A percentile compares a stretch with the other conserved stretches of the same genome.
These are phyloP conservation scores for Notholithocarpus densiflorus DNA, from an alignment of 306 rosid species.

Conservation along the genomic window DNA sequence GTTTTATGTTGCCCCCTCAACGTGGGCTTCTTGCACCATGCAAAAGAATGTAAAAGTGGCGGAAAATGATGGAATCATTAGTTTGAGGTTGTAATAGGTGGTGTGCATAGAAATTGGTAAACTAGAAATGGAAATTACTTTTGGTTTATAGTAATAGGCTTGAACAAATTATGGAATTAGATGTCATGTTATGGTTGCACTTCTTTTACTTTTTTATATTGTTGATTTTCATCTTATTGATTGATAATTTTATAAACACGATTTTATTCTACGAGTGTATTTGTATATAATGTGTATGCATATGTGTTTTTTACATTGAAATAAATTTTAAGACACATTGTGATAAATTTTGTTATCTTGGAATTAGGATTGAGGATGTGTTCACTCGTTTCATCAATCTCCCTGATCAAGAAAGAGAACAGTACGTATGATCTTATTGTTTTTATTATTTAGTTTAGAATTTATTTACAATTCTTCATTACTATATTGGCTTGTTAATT, in stretches of 20 bases:
- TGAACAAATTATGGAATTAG: no score
- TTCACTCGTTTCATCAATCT: slow-evolving; percentile 76
- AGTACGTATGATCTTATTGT: slow-evolving; percentile 32
- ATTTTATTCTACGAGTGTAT: no score
- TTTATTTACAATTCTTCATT: not conserved
- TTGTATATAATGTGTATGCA: no score
- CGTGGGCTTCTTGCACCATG: not conserved
- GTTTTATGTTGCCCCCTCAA: not conserved
- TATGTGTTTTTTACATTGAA: no score
- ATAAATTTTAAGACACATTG: not conserved
- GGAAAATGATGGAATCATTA: not conserved
- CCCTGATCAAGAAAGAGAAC: slow-evolving; percentile 77
- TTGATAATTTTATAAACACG: no score
- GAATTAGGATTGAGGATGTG: slow-evolving; percentile 80
- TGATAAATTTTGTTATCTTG: not conserved
- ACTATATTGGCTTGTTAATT: slow-evolving; percentile 3
- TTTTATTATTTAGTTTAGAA: not conserved
- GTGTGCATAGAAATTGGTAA: no score
- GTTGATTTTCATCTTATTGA: no score
- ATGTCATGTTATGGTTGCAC: no score
- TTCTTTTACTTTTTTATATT: no score
- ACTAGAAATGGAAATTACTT: no score
- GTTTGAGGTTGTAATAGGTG: not conserved
- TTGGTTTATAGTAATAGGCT: no score
- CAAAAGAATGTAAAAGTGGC: not conserved